A percentile compares a stretch with the other conserved stretches of the same genome.
phyloP scores from a whole-genome alignment of 73 alveolate genomes.

The Symbiodinium pilosum region DNA sequence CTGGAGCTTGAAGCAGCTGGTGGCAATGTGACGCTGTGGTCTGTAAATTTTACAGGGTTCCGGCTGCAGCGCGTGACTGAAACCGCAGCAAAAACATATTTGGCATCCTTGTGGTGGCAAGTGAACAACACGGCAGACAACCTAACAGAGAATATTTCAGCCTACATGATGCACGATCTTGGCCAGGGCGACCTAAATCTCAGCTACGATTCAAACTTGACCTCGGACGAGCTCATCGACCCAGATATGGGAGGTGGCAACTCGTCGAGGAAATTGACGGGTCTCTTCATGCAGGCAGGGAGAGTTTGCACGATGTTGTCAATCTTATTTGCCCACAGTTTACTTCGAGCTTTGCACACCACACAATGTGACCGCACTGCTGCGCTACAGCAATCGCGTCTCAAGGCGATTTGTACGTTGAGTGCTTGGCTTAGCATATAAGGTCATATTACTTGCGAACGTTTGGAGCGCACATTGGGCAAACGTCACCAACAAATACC shows the following conservation, averaged over 20 bases:
- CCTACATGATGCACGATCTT: too few species aligned
- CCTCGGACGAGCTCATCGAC: neutral
- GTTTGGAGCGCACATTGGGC: too few species aligned
- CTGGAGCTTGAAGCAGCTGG: neutral
- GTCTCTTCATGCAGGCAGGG: conserved; percentile 15
- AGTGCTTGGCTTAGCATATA: too few species aligned
- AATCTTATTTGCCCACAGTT: too few species aligned
- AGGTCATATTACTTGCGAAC: too few species aligned
- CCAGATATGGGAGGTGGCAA: too few species aligned
- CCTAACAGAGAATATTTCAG: neutral
- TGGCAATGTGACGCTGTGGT: neutral
- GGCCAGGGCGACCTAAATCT: neutral
- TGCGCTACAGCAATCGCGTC: too few species aligned
- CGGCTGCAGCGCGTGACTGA: neutral
- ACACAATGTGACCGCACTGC: too few species aligned
- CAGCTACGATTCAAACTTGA: neutral
- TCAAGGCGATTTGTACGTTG: too few species aligned
- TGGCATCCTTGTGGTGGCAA: neutral
- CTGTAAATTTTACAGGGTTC: neutral
- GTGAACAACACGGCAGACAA: neutral
- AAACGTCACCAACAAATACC: too few species aligned
- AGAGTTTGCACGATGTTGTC: too few species aligned
- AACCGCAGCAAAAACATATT: neutral
- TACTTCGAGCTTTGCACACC: too few species aligned
- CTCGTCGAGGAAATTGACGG: neutral